These are phyloP conservation scores for Cutaneotrichosporon spelunceum DNA, from an alignment of 1,284 basidiomycete species.

Conservation along the genomic window DNA sequence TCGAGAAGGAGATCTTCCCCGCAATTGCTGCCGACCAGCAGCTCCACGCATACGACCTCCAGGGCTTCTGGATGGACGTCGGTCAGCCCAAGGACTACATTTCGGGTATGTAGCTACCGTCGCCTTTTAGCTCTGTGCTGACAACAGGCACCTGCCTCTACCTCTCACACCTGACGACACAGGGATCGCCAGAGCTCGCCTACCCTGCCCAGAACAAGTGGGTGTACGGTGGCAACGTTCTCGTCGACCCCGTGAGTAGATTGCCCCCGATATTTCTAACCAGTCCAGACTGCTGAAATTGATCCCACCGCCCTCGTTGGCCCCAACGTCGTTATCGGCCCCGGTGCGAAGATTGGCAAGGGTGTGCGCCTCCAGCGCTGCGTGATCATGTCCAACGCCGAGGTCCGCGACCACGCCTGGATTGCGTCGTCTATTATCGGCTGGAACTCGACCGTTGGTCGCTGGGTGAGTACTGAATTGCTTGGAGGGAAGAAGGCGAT, in stretches of 20 bases:
- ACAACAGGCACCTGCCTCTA: conserved; percentile 55
- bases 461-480: conserved; percentile 49
- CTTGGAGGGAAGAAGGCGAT: background rate
- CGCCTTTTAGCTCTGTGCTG: background rate
- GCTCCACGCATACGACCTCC: conserved; percentile 56
- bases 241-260: conserved; percentile 52
- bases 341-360: conserved; percentile 55
- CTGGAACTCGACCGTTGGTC: conserved; percentile 57
- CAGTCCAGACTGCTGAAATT: conserved; percentile 52
- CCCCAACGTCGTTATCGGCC: conserved; percentile 57
- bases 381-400: conserved; percentile 55
- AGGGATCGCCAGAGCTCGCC: conserved; percentile 52
- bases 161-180: conserved; percentile 54
- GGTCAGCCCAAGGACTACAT: conserved; percentile 57
- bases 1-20: conserved; percentile 58
- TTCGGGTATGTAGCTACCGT: conserved; percentile 36
- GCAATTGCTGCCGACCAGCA: conserved; percentile 55
- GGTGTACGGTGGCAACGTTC: conserved; percentile 55
- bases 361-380: conserved; percentile 57
- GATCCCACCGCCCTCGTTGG: conserved; percentile 56
- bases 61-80: conserved; percentile 59
- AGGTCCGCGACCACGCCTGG: conserved; percentile 56
- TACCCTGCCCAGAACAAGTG: conserved; percentile 55
- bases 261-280: conserved; percentile 15
- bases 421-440: conserved; percentile 56